A percentile compares a stretch with the other conserved stretches of the same genome.
Conservation (phyloP, 2,329 filamentous ascomycete species). For the Xylaria sp. region DNA sequence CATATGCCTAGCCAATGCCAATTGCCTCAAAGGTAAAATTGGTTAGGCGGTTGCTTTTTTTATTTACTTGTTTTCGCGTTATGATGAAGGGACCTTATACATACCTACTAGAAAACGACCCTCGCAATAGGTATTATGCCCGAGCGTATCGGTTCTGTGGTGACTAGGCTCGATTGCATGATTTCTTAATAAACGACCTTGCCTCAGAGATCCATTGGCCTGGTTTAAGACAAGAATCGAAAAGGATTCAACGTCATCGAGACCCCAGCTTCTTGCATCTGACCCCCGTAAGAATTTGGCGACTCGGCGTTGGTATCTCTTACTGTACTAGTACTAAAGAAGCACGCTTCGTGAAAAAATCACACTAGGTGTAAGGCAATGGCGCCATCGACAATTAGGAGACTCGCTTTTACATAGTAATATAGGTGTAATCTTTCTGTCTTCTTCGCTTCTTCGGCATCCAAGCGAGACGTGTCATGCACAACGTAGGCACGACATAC, state of each 20-base stretch:
- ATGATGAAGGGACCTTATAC: neutral
- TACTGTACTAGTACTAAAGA: conserved; percentile 1
- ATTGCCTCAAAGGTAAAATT: conserved; percentile 8
- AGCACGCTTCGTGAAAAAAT: neutral
- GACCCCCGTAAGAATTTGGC: conserved; percentile 10
- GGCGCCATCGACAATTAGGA: neutral
- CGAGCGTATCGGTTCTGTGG: neutral
- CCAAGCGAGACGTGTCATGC: neutral
- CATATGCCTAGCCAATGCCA: neutral
- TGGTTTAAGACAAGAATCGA: conserved; percentile 9
- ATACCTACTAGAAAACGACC: no score
- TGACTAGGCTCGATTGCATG: conserved; percentile 10
- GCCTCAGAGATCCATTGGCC: conserved; percentile 13
- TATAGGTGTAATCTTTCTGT: neutral
- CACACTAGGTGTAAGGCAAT: neutral
- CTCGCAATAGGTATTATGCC: neutral
- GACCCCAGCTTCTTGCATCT: conserved; percentile 6
- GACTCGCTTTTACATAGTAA: neutral
- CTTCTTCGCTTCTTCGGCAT: neutral
- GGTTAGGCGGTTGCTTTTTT: conserved; percentile 18
- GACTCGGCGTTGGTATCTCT: neutral
- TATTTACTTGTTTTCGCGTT: conserved; percentile 9
- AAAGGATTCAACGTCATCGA: conserved; percentile 20
- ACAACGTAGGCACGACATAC: neutral
- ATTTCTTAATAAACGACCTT: neutral